Percentiles rank a stretch among this genome's conserved stretches.
phyloP scores from a whole-genome alignment of 352 stramenopile species.

The Blastocystis sp. region DNA sequence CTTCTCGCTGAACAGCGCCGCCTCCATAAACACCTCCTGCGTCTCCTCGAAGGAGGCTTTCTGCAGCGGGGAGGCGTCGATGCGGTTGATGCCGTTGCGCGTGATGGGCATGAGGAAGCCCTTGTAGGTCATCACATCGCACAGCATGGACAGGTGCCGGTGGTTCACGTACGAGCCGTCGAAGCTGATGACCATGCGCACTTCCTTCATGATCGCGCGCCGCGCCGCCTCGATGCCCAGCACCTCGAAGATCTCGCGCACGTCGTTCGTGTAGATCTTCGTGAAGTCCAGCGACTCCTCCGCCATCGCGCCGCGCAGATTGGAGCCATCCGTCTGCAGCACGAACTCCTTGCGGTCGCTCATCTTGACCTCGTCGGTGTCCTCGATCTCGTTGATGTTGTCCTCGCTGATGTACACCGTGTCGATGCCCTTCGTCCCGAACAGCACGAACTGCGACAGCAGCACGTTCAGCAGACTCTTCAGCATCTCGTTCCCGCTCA shows the following conservation, averaged over 20 bases:
- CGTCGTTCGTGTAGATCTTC: conserved; percentile 96
- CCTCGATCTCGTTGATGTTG: conserved; percentile 88
- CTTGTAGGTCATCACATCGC: conserved; percentile 98
- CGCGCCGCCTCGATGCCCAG: conserved; percentile 86
- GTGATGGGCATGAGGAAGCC: conserved; percentile 94
- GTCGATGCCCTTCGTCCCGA: conserved; percentile 92
- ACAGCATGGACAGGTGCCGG: conserved; percentile 93
- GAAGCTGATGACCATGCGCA: conserved; percentile 96
- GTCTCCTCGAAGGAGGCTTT: conserved; percentile 98
- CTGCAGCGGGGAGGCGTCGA: conserved; percentile 93
- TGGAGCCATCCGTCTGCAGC: conserved; percentile 97
- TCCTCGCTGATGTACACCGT: conserved; percentile 95
- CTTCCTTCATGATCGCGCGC: conserved; percentile 87
- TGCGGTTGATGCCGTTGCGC: conserved; percentile 97
- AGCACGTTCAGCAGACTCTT: conserved; percentile 96
- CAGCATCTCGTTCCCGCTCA: conserved; percentile 85
- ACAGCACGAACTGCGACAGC: conserved; percentile 77
- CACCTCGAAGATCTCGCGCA: conserved; percentile 96
- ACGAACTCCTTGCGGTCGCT: conserved; percentile 85
- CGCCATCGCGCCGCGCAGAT: conserved; percentile 92
- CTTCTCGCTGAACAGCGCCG: conserved; percentile 91
- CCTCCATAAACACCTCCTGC: conserved; percentile 98
- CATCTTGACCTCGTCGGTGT: conserved; percentile 88
- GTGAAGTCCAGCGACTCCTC: conserved; percentile 92
- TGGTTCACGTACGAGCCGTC: conserved; percentile 99